phyloP scores from a whole-genome alignment of 2,329 filamentous ascomycete species.

The Xylariales sp. region DNA sequence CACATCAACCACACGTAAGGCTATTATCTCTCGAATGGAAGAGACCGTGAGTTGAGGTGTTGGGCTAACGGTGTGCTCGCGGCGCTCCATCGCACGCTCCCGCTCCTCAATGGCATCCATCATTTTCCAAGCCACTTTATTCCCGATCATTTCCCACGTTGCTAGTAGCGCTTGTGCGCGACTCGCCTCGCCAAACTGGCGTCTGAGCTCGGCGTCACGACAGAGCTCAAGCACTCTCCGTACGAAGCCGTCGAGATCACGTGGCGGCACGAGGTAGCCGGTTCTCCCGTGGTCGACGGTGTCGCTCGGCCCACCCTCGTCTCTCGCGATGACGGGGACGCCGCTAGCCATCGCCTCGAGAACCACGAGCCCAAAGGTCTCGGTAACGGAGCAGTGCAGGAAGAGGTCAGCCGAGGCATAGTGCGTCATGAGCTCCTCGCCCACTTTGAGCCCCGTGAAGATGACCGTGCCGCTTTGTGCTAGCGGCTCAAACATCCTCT shows the following conservation, averaged over 20 bases:
- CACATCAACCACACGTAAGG: conserved; percentile 55
- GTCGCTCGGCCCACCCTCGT: conserved; percentile 76
- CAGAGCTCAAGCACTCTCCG: conserved; percentile 62
- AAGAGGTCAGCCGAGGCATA: conserved; percentile 78
- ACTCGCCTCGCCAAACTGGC: conserved; percentile 59
- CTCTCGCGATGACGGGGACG: conserved; percentile 74
- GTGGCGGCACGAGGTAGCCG: conserved; percentile 70
- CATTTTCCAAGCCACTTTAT: conserved; percentile 74
- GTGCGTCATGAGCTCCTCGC: conserved; percentile 69
- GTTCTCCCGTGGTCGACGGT: conserved; percentile 70
- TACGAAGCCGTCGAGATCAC: conserved; percentile 70
- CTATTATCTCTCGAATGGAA: conserved; percentile 46
- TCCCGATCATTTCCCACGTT: conserved; percentile 79
- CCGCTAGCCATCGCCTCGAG: conserved; percentile 78
- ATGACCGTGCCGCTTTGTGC: conserved; percentile 63
- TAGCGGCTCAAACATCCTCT: conserved; percentile 67
- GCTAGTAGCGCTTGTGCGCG: conserved; percentile 69
- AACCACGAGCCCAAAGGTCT: conserved; percentile 78
- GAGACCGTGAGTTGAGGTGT: not conserved
- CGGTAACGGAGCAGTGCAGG: conserved; percentile 76
- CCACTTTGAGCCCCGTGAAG: conserved; percentile 75
- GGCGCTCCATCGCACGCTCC: conserved; percentile 48
- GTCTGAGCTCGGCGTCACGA: conserved; percentile 57
- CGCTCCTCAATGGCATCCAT: conserved; percentile 63
- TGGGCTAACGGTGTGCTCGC: not conserved